phyloP scores from a whole-genome alignment of 169 alveolate genomes.

The Pseudocohnilembus persalinus region DNA sequence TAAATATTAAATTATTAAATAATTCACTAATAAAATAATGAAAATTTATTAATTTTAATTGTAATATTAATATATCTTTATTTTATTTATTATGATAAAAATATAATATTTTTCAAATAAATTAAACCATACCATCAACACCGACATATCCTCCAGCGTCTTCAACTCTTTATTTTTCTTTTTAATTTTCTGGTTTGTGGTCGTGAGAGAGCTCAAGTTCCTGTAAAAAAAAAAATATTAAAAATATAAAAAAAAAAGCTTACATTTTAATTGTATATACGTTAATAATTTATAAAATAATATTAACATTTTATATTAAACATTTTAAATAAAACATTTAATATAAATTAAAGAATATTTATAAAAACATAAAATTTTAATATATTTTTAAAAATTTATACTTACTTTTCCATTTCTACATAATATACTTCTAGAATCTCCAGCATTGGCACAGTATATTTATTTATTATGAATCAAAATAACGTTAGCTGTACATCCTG shows the following conservation, averaged over 20 bases:
- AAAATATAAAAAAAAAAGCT: background rate
- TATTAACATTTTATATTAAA: background rate
- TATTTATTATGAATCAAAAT: slow-evolving; percentile 54
- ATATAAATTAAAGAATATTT: background rate
- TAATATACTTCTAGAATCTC: slow-evolving; percentile 98
- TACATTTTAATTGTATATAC: background rate
- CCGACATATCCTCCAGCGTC: slow-evolving; percentile 96
- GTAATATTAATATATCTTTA: no score
- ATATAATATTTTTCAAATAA: no score
- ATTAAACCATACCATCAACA: no score
- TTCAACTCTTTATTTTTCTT: slow-evolving; percentile 92
- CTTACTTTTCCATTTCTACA: slow-evolving; percentile 66
- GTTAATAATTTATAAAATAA: background rate
- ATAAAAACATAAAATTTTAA: background rate
- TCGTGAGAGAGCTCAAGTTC: slow-evolving; percentile 95
- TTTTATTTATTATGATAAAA: no score
- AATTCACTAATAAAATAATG: background rate
- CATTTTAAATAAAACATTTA: background rate
- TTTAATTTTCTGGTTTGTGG: slow-evolving; percentile 97
- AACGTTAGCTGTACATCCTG: slow-evolving; percentile 85
- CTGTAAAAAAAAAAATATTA: slow-evolving; percentile 52
- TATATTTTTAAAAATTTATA: background rate
- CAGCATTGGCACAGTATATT: slow-evolving; percentile 97
- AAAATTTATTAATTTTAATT: no score
- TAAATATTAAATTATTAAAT: slow-evolving; percentile 27